Conservation (phyloP, 2,329 filamentous ascomycete genomes). For the Bipolaris cookei region DNA sequence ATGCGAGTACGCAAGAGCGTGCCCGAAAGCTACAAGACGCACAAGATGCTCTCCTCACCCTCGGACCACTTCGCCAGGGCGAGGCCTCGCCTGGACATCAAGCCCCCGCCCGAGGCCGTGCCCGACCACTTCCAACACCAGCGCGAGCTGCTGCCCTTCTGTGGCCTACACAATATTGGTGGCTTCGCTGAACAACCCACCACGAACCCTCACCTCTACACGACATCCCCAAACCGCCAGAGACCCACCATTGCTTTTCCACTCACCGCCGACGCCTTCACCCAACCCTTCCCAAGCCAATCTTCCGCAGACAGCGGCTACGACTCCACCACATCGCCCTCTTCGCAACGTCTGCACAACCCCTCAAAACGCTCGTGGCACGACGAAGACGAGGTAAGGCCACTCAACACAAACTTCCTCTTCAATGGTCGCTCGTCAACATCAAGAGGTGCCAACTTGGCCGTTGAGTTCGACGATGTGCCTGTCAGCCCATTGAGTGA, state of each 20-base stretch:
- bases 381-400: conserved; percentile 41
- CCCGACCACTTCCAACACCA: conserved; percentile 38
- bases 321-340: conserved; percentile 27
- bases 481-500: conserved; percentile 46
- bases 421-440: conserved; percentile 28
- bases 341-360: conserved; percentile 34
- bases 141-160: conserved; percentile 78
- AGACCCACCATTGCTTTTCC: conserved; percentile 37
- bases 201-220: conserved; percentile 41
- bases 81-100: conserved; percentile 29
- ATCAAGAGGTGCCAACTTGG: conserved; percentile 12
- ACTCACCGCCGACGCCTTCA: conserved; percentile 43
- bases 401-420: conserved; percentile 37
- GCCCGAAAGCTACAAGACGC: conserved; percentile 91
- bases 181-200: conserved; percentile 68
- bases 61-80: conserved; percentile 37
- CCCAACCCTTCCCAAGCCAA: conserved; percentile 41
- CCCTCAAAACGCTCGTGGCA: conserved; percentile 54
- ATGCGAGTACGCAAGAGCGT: conserved; percentile 95
- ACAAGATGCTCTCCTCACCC: conserved; percentile 47
- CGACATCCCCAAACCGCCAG: conserved; percentile 39
- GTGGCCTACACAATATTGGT: conserved; percentile 77
- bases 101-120: conserved; percentile 30
- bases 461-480: conserved; percentile 39
- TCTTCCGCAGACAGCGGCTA: conserved; percentile 37